A percentile compares a stretch with the other conserved stretches of the same genome.
phyloP scores from a whole-genome alignment of 225 moss, liverwort and hornwort genomes.

The Thuidium tamariscinum region DNA sequence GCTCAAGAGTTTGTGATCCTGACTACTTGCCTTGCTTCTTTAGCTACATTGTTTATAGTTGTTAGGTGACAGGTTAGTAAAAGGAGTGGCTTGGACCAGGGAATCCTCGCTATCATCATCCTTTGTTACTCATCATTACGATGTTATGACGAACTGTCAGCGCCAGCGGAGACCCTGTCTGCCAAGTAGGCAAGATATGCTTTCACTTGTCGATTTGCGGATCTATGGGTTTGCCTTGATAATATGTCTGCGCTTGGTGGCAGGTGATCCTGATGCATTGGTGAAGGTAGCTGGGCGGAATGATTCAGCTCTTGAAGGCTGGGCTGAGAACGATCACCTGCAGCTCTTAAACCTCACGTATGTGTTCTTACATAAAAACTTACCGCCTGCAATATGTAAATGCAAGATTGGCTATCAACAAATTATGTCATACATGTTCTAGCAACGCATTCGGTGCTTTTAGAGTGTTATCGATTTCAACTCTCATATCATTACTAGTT shows the following conservation, averaged over 20 bases:
- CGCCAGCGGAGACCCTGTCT: neutral
- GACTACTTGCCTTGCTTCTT: neutral
- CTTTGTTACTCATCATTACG: neutral
- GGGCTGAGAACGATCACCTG: constrained; percentile 61
- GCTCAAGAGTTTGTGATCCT: neutral
- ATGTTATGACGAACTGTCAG: neutral
- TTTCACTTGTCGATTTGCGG: neutral
- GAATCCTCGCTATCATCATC: neutral
- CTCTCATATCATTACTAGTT: neutral
- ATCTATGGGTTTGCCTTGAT: neutral
- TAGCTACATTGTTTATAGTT: neutral
- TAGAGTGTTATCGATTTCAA: neutral
- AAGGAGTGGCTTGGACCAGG: neutral
- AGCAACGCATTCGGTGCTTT: neutral
- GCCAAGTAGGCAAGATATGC: neutral
- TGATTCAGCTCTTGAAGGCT: constrained; percentile 47
- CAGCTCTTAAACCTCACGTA: constrained; percentile 84
- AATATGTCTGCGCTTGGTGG: neutral
- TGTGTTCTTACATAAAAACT: neutral
- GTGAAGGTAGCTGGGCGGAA: constrained; percentile 60
- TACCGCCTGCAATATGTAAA: neutral
- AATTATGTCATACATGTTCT: neutral
- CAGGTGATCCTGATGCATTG: constrained; percentile 66
- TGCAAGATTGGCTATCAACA: neutral
- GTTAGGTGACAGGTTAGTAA: neutral